phyloP scores from a whole-genome alignment of 2,329 filamentous ascomycete species.

The Aspergillus novoparasiticus region DNA sequence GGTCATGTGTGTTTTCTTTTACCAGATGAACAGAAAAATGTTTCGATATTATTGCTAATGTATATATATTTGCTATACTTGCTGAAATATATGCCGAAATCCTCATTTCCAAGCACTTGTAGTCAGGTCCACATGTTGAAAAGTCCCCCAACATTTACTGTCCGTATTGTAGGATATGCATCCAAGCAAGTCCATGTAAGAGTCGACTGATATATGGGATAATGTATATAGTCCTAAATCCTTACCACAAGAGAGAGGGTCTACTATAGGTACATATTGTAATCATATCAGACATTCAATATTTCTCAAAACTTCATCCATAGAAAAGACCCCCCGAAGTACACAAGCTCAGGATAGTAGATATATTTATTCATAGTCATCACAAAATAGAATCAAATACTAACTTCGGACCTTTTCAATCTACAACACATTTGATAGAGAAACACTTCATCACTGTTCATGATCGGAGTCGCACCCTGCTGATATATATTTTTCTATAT shows the following conservation, averaged over 20 bases:
- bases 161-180: not conserved
- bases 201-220: not conserved
- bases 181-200: not conserved
- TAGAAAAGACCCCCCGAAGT: no score
- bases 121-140: not conserved
- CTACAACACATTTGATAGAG: no score
- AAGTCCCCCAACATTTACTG: not conserved
- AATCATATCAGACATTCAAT: not conserved
- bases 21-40: conserved; percentile 5
- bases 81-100: not conserved
- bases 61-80: conserved; percentile 3
- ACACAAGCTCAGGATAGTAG: no score
- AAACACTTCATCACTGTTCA: no score
- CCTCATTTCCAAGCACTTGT: not conserved
- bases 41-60: not conserved
- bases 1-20: conserved; percentile 13
- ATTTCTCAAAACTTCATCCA: no score
- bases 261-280: not conserved
- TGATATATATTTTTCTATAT: no score
- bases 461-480: no score
- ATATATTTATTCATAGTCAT: no score
- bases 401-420: no score
- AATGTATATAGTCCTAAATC: not conserved
- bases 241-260: not conserved
- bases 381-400: no score